Percentiles rank a stretch among this genome's conserved stretches.
phyloP scores from a whole-genome alignment of 306 rosid genomes.

The Dalbergia cochinchinensis region DNA sequence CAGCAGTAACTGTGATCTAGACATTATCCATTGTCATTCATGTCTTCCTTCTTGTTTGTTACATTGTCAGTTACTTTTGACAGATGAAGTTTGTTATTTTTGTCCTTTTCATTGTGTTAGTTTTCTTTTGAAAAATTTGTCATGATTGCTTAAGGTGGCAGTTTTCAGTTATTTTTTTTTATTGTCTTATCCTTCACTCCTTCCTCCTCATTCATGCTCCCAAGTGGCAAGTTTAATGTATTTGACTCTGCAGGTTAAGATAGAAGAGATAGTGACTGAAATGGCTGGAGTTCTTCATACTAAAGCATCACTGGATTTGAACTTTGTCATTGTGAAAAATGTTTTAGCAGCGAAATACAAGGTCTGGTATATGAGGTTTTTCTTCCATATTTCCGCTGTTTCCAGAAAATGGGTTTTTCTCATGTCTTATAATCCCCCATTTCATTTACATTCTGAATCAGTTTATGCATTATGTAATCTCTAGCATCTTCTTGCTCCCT shows the following conservation, averaged over 20 bases:
- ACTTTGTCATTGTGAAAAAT: conserved; percentile 84
- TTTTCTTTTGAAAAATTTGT: conserved; percentile 23
- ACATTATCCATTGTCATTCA: conserved; percentile 1
- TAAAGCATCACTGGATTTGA: conserved; percentile 74
- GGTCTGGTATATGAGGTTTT: conserved; percentile 57
- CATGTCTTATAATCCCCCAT: background rate
- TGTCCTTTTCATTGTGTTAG: conserved; percentile 22
- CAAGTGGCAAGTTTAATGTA: conserved; percentile 12
- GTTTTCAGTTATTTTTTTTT: conserved; percentile 41
- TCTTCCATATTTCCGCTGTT: conserved; percentile 31
- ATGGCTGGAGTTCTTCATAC: conserved; percentile 88
- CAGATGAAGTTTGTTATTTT: background rate
- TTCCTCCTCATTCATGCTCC: conserved; percentile 2
- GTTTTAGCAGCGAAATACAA: conserved; percentile 94
- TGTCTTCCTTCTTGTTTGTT: background rate
- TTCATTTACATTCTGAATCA: conserved; percentile 23
- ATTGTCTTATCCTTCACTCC: conserved; percentile 24
- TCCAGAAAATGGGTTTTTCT: background rate
- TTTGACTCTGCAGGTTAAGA: conserved; percentile 65
- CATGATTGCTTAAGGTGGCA: conserved; percentile 4
- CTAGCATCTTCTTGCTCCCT: conserved; percentile 8
- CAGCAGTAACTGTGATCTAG: background rate
- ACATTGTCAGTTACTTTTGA: background rate
- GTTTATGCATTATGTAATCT: conserved; percentile 6
- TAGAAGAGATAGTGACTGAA: conserved; percentile 74